These are phyloP conservation scores for Scutellaria galericulata DNA, from an alignment of 257 asterid species.

Conservation along the genomic window DNA sequence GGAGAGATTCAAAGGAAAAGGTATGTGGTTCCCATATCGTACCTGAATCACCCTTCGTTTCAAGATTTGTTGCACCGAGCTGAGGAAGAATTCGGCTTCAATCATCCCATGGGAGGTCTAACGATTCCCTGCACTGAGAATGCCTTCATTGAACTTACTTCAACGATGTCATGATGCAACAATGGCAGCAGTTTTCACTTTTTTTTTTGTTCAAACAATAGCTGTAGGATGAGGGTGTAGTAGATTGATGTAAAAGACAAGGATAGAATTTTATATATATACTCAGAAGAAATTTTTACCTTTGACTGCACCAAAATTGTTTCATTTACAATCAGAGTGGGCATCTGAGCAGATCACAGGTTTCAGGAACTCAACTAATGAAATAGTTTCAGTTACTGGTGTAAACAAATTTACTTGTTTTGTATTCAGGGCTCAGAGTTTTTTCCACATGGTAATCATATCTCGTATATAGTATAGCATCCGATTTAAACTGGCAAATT, in stretches of 20 bases:
- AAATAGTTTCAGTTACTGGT: too few species aligned
- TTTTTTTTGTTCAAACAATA: constrained; percentile 31
- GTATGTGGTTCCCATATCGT: constrained; percentile 53
- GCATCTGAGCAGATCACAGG: neutral
- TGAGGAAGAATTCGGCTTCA: constrained; percentile 53
- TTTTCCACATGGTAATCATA: neutral
- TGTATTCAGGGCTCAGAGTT: neutral
- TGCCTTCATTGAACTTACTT: constrained; percentile 48
- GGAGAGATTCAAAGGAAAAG: constrained; percentile 46
- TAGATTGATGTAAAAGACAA: constrained; percentile 32
- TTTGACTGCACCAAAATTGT: neutral
- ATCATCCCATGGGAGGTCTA: constrained; percentile 53
- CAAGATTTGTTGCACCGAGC: constrained; percentile 51
- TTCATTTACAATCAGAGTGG: constrained; percentile 3
- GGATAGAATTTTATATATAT: neutral
- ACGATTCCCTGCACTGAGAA: constrained; percentile 56
- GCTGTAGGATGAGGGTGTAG: constrained; percentile 33
- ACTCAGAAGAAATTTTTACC: neutral
- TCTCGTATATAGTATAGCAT: neutral
- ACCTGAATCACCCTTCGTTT: constrained; percentile 57
- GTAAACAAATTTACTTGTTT: neutral
- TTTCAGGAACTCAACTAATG: too few species aligned
- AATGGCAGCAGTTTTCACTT: constrained; percentile 1
- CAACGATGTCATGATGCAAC: constrained; percentile 41
- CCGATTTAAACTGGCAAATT: too few species aligned